A percentile compares a stretch with the other conserved stretches of the same genome.
Conservation (phyloP, 2,329 filamentous ascomycete genomes). For the Penicillium italicum region DNA sequence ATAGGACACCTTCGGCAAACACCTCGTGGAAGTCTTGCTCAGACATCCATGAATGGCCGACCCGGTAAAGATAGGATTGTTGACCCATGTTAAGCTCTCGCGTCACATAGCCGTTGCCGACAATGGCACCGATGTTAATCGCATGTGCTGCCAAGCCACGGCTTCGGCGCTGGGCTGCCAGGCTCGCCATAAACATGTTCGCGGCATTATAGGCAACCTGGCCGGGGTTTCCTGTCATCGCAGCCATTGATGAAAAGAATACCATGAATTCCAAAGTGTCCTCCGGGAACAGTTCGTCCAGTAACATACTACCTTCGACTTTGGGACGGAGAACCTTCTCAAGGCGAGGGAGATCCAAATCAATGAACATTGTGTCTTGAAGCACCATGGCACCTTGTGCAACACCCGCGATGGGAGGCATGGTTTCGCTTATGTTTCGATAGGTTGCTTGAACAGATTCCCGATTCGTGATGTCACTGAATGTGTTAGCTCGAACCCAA, state of each 20-base stretch:
- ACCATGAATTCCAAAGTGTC: conserved; percentile 45
- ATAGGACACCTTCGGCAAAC: conserved; percentile 31
- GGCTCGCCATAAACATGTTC: conserved; percentile 37
- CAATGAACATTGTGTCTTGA: conserved; percentile 31
- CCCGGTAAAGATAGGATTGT: conserved; percentile 21
- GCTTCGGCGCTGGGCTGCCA: conserved; percentile 20
- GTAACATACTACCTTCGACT: conserved; percentile 22
- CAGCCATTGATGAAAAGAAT: conserved; percentile 39
- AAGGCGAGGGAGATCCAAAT: conserved; percentile 16
- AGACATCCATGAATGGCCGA: conserved; percentile 26
- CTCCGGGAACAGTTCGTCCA: conserved; percentile 23
- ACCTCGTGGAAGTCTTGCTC: conserved; percentile 32
- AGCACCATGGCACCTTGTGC: conserved; percentile 36
- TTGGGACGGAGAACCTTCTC: conserved; percentile 39
- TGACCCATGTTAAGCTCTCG: conserved; percentile 22
- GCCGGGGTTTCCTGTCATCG: conserved; percentile 32
- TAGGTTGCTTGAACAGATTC: conserved; percentile 23
- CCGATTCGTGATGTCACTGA: conserved; percentile 21
- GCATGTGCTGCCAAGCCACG: conserved; percentile 18
- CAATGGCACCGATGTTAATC: conserved; percentile 22
- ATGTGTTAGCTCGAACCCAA: neutral
- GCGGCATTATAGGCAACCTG: conserved; percentile 41
- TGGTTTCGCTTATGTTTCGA: conserved; percentile 23
- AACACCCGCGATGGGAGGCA: conserved; percentile 40
- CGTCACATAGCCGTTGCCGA: conserved; percentile 21